phyloP scores from a whole-genome alignment of 805 yeast species.

The Kregervanrija fluxuum region DNA sequence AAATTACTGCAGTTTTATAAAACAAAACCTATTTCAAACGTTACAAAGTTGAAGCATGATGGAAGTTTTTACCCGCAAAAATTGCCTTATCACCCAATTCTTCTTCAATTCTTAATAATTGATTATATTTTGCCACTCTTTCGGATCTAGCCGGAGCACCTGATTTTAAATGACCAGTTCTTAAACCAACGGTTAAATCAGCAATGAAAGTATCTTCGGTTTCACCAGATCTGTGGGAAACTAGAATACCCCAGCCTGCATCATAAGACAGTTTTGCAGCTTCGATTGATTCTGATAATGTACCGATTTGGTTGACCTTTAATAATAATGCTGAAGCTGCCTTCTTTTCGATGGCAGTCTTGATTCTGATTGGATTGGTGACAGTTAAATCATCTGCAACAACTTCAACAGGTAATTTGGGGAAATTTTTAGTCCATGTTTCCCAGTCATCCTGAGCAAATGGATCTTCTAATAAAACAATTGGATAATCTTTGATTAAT shows the following conservation, averaged over 20 bases:
- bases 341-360: slow-evolving; percentile 94
- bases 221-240: slow-evolving; percentile 99
- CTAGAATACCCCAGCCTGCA: slow-evolving; percentile 99
- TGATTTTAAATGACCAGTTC: slow-evolving; percentile 98
- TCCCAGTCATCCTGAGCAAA: slow-evolving; percentile 99
- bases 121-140: slow-evolving; percentile 98
- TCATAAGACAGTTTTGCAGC: slow-evolving; percentile 93
- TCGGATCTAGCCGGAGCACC: slow-evolving; percentile 99
- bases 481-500: slow-evolving; percentile 87
- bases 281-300: slow-evolving; percentile 90
- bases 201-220: slow-evolving; percentile 98
- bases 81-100: slow-evolving; percentile 96
- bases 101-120: slow-evolving; percentile 97
- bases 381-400: slow-evolving; percentile 99
- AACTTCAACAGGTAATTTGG: slow-evolving; percentile 72
- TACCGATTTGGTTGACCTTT: slow-evolving; percentile 99
- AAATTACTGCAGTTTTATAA: no score
- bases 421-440: slow-evolving; percentile 87
- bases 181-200: slow-evolving; percentile 94
- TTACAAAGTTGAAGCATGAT: slow-evolving; percentile 36
- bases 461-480: slow-evolving; percentile 97
- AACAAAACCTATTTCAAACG: neutral
- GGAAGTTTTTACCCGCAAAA: slow-evolving; percentile 92
- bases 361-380: slow-evolving; percentile 93
- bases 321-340: slow-evolving; percentile 89